Percentiles rank a stretch among this genome's conserved stretches.
Evolutionary conservation across 225 moss, liverwort and hornwort genomes (phyloP).

Genomic region (Polytrichum formosum): DNA sequence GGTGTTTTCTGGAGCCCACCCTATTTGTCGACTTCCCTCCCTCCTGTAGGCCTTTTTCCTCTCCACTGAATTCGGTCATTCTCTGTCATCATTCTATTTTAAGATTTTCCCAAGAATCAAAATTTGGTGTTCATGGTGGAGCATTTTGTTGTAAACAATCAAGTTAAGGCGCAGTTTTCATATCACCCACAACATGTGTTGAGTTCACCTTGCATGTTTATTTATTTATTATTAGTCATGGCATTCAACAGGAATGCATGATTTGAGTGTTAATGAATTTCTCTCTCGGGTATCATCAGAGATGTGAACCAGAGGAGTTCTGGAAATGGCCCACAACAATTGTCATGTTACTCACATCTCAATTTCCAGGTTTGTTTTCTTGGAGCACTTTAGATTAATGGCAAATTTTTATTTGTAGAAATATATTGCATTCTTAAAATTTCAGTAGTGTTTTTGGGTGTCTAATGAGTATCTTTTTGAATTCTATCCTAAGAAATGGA

Average conservation of each 20-base stretch:
- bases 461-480: slow-evolving; percentile 1
- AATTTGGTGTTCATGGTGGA: background rate
- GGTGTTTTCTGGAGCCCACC: background rate
- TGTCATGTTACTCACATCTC: slow-evolving; percentile 14
- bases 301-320: slow-evolving; percentile 8
- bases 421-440: background rate
- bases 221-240: background rate
- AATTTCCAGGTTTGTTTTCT: slow-evolving; percentile 33
- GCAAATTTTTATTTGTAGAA: background rate
- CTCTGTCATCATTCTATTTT: background rate
- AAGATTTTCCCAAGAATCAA: background rate
- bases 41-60: background rate
- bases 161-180: no score
- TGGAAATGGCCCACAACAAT: background rate
- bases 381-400: background rate
- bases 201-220: background rate
- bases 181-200: no score
- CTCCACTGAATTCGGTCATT: background rate
- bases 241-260: background rate
- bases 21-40: no score
- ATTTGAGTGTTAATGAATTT: background rate
- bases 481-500: background rate
- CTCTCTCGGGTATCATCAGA: slow-evolving; percentile 16
- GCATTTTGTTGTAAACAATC: no score
- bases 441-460: slow-evolving; percentile 2